Conservation (phyloP, 768 basidiomycete species). For the Mrakia hoshinonis region DNA sequence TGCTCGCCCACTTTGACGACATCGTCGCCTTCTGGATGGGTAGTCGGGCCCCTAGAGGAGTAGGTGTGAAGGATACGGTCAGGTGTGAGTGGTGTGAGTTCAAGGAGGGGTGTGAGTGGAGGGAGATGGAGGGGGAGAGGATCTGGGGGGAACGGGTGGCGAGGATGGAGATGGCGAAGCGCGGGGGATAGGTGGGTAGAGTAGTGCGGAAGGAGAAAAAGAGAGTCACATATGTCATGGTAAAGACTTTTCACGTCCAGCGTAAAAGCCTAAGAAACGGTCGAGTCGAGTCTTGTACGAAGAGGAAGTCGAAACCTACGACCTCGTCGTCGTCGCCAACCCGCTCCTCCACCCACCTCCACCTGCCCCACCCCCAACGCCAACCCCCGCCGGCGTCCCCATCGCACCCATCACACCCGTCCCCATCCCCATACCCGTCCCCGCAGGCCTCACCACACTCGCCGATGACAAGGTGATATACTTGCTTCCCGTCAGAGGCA, state of each 20-base stretch:
- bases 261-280: too few relatives aligned
- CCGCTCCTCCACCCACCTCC: neutral
- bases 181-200: neutral
- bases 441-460: too few relatives aligned
- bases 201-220: neutral
- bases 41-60: conserved; percentile 8
- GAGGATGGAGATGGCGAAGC: neutral
- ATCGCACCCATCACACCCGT: too few relatives aligned
- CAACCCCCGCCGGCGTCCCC: too few relatives aligned
- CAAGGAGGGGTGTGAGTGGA: conserved; percentile 28
- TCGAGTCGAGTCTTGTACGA: too few relatives aligned
- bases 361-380: too few relatives aligned
- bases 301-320: neutral
- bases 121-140: conserved; percentile 14
- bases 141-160: conserved; percentile 13
- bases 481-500: neutral
- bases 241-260: too few relatives aligned
- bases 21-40: conserved; percentile 26
- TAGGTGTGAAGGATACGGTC: conserved; percentile 1
- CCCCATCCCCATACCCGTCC: too few relatives aligned
- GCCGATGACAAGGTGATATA: neutral
- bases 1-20: conserved; percentile 7
- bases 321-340: neutral
- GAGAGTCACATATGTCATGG: too few relatives aligned
- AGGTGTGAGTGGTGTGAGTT: conserved; percentile 26